phyloP scores from a whole-genome alignment of 352 stramenopile species.

The Globisporangium takayamanum region DNA sequence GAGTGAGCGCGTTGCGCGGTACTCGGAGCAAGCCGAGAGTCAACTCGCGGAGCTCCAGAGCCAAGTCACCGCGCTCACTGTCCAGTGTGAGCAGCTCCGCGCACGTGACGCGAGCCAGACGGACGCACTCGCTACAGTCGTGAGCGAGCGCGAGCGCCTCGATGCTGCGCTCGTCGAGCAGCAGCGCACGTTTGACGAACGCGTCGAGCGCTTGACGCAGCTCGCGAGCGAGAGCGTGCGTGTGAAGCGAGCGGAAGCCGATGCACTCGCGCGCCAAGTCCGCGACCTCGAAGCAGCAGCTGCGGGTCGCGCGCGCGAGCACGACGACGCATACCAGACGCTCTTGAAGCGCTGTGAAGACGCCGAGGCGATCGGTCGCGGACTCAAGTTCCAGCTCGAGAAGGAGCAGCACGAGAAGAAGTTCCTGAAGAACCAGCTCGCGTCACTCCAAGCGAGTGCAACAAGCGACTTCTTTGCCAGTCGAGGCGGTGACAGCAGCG shows the following conservation, averaged over 20 bases:
- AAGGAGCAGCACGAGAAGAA: conserved; percentile 79
- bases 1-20: conserved; percentile 58
- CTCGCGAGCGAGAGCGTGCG: conserved; percentile 17
- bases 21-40: conserved; percentile 56
- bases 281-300: conserved; percentile 28
- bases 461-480: neutral
- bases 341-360: conserved; percentile 56
- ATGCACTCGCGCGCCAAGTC: conserved; percentile 17
- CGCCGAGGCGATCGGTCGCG: conserved; percentile 56
- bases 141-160: conserved; percentile 16
- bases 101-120: neutral
- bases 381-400: conserved; percentile 62
- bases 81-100: conserved; percentile 31
- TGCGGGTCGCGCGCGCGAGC: conserved; percentile 28
- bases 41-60: conserved; percentile 40
- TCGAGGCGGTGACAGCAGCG: neutral
- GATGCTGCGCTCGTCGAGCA: conserved; percentile 22
- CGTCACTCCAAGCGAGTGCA: conserved; percentile 20
- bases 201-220: conserved; percentile 19
- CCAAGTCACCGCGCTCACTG: conserved; percentile 23
- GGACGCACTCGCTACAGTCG: conserved; percentile 17
- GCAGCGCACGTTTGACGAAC: conserved; percentile 25
- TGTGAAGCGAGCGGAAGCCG: conserved; percentile 26
- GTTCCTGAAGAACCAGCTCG: conserved; percentile 57
- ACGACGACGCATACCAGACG: conserved; percentile 38